Evolutionary conservation across 148 eudicot species (phyloP).

Genomic region (Fallopia convolvulus): DNA sequence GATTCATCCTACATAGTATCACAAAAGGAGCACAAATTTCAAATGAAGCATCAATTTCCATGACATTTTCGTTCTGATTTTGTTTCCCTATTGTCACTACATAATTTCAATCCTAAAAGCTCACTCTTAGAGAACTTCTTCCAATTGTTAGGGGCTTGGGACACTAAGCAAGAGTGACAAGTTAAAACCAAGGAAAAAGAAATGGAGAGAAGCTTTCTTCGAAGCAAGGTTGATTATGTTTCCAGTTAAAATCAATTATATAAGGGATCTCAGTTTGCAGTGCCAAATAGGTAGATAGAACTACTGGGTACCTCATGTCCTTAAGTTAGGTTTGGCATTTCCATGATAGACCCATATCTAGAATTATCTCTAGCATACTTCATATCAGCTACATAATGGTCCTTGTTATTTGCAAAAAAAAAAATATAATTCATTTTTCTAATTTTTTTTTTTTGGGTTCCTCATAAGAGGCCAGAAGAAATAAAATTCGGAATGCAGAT

Average conservation of each 20-base stretch:
- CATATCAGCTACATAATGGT: not conserved
- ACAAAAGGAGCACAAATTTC: not conserved
- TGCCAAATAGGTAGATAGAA: not conserved
- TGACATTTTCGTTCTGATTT: not conserved
- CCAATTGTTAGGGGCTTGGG: not conserved
- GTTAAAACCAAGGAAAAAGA: not conserved
- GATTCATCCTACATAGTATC: not conserved
- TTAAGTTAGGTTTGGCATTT: not conserved
- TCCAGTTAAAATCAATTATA: not conserved
- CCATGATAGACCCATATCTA: not conserved
- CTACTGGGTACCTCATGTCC: not conserved
- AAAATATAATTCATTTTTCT: not conserved
- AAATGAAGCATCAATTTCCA: not conserved
- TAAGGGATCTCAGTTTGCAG: not conserved
- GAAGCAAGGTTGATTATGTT: not conserved
- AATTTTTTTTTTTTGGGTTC: not conserved
- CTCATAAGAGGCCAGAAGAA: not conserved
- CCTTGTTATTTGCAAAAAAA: not conserved
- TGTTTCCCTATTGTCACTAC: not conserved
- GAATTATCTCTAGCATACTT: not conserved
- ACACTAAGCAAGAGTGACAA: not conserved
- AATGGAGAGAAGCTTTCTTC: not conserved
- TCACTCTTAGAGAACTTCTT: not conserved
- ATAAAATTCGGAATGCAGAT: not conserved
- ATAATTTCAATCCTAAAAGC: not conserved